A percentile compares a stretch with the other conserved stretches of the same genome.
These are phyloP conservation scores for Wakefieldia striispora DNA, from an alignment of 768 basidiomycete genomes.

Conservation along the genomic window DNA sequence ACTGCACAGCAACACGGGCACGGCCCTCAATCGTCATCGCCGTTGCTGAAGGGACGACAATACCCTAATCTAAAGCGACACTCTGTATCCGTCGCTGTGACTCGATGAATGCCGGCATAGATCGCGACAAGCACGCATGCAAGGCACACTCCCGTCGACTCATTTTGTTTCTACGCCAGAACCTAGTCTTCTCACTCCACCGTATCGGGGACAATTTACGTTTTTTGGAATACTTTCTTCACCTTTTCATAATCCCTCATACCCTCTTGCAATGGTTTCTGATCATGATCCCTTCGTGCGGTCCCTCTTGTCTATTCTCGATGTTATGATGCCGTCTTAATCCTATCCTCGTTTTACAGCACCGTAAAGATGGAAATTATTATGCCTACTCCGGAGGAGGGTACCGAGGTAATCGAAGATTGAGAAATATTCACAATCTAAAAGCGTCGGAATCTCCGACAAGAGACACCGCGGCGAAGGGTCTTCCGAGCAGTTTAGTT, in stretches of 20 bases:
- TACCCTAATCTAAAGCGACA: slow-evolving; percentile 27
- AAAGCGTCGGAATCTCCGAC: slow-evolving; percentile 9
- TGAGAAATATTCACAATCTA: slow-evolving; percentile 17
- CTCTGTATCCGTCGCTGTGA: slow-evolving; percentile 20
- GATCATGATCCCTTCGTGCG: slow-evolving; percentile 13
- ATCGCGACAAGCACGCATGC: slow-evolving; percentile 16
- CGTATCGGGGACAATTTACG: slow-evolving; percentile 8
- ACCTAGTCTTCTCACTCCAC: slow-evolving; percentile 1
- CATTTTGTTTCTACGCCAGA: slow-evolving; percentile 2
- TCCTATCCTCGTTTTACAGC: slow-evolving; percentile 6
- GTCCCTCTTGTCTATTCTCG: not conserved
- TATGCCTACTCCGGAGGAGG: slow-evolving; percentile 16
- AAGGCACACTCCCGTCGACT: not conserved
- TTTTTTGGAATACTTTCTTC: not conserved
- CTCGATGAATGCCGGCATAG: slow-evolving; percentile 23
- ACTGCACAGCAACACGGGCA: slow-evolving; percentile 27
- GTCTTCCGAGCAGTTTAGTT: slow-evolving; percentile 6
- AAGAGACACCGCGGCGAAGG: slow-evolving; percentile 31
- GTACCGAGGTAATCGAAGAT: slow-evolving; percentile 18
- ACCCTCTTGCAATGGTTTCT: slow-evolving; percentile 21
- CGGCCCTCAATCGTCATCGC: slow-evolving; percentile 19
- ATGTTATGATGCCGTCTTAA: slow-evolving; percentile 21
- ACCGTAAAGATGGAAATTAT: slow-evolving; percentile 4
- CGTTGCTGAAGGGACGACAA: slow-evolving; percentile 27
- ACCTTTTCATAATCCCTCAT: slow-evolving; percentile 3